Percentiles rank a stretch among this genome's conserved stretches.
These are phyloP conservation scores for Bryoerythrophyllum caledonicum DNA, from an alignment of 225 moss, liverwort and hornwort species.

Conservation along the genomic window DNA sequence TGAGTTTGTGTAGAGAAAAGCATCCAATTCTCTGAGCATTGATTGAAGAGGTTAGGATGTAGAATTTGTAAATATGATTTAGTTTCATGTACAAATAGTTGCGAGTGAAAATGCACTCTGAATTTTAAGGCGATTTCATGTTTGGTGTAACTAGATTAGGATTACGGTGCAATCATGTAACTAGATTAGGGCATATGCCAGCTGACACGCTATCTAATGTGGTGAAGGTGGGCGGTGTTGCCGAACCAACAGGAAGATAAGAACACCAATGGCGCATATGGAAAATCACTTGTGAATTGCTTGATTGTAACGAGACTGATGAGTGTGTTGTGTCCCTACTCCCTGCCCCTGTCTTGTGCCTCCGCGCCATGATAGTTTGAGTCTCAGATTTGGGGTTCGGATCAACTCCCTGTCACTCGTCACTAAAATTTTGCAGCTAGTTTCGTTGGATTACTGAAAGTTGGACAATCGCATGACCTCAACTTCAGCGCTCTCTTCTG, in stretches of 20 bases:
- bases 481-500: not conserved
- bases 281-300: not conserved
- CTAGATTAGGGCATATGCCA: not conserved
- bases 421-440: no score
- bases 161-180: not conserved
- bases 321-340: no score
- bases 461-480: not conserved
- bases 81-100: not conserved
- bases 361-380: no score
- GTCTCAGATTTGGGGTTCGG: no score
- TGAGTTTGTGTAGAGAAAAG: no score
- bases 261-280: not conserved
- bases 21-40: not conserved
- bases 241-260: not conserved
- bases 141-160: not conserved
- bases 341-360: no score
- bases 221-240: slow-evolving; percentile 15
- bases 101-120: not conserved
- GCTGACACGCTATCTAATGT: not conserved
- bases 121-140: not conserved
- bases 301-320: no score
- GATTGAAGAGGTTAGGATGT: not conserved
- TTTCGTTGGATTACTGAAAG: no score
- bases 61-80: not conserved
- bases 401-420: no score